Evolutionary conservation across 2,329 filamentous ascomycete genomes (phyloP).

Genomic region (Fusarium transvaalense): DNA sequence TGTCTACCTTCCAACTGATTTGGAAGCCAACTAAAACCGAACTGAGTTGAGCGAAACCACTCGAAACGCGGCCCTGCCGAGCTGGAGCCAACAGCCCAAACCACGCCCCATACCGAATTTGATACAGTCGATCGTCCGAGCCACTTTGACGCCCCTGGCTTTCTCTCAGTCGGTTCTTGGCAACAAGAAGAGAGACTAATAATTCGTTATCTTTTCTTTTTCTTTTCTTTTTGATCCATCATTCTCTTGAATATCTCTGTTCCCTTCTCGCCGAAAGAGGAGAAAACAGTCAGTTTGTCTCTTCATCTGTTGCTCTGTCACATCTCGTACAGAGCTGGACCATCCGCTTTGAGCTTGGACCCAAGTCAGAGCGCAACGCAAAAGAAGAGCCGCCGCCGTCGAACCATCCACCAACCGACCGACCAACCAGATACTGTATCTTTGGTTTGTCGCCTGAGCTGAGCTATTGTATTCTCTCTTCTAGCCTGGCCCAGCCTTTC

Average conservation of each 20-base stretch:
- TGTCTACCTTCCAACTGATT: slow-evolving; percentile 26
- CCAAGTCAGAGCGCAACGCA: slow-evolving; percentile 32
- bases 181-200: slow-evolving; percentile 33
- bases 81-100: slow-evolving; percentile 36
- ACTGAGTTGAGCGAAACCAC: slow-evolving; percentile 42
- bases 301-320: slow-evolving; percentile 30
- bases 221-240: slow-evolving; percentile 18
- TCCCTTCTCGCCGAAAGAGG: slow-evolving; percentile 9
- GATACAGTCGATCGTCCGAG: slow-evolving; percentile 44
- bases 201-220: slow-evolving; percentile 18
- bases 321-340: slow-evolving; percentile 41
- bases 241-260: slow-evolving; percentile 1
- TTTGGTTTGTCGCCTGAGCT: slow-evolving; percentile 28
- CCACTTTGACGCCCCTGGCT: slow-evolving; percentile 42
- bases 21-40: slow-evolving; percentile 33
- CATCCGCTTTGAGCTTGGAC: slow-evolving; percentile 41
- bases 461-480: slow-evolving; percentile 27
- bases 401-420: slow-evolving; percentile 31
- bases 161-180: slow-evolving; percentile 25
- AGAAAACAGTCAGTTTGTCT: slow-evolving; percentile 4
- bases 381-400: slow-evolving; percentile 32
- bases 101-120: slow-evolving; percentile 35
- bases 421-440: slow-evolving; percentile 29
- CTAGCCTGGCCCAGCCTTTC: slow-evolving; percentile 21
- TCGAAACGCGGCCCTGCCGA: slow-evolving; percentile 47